Conservation (phyloP, 306 rosid genomes). For the Rubus idaeus region DNA sequence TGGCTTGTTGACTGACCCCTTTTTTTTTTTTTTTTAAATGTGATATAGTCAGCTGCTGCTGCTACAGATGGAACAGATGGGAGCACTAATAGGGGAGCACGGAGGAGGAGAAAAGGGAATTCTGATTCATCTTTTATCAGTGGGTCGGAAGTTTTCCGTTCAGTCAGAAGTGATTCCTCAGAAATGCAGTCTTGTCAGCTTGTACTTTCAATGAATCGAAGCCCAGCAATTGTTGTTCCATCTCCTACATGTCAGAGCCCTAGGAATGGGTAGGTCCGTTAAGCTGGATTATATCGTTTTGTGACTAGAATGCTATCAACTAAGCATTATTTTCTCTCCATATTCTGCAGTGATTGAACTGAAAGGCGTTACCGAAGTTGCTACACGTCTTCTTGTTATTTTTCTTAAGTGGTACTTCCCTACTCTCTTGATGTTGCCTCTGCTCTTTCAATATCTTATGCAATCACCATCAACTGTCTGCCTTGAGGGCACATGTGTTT, state of each 20-base stretch:
- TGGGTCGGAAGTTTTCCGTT: constrained; percentile 56
- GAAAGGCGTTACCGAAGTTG: constrained; percentile 16
- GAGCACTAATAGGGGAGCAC: constrained; percentile 32
- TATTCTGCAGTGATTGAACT: constrained; percentile 27
- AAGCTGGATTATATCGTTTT: neutral
- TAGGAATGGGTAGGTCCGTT: constrained; percentile 40
- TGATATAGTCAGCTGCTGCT: constrained; percentile 48
- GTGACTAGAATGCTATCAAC: constrained; percentile 5
- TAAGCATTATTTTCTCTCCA: constrained; percentile 14
- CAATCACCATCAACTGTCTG: neutral
- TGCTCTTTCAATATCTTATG: neutral
- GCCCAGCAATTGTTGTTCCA: constrained; percentile 69
- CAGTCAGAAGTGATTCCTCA: constrained; percentile 53
- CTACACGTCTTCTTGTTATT: constrained; percentile 28
- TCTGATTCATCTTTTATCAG: constrained; percentile 52
- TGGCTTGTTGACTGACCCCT: constrained; percentile 28
- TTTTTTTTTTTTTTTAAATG: constrained; percentile 3
- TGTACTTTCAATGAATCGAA: constrained; percentile 52
- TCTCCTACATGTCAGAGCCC: constrained; percentile 43
- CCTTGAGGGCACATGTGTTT: neutral
- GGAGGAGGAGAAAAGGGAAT: constrained; percentile 46
- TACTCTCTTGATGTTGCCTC: constrained; percentile 13
- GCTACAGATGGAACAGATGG: constrained; percentile 50
- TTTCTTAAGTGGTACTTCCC: constrained; percentile 46
- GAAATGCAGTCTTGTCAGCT: constrained; percentile 58